Percentiles rank a stretch among this genome's conserved stretches.
phyloP scores from a whole-genome alignment of 2,329 filamentous ascomycete species.

The Apiospora rasikravindrae region DNA sequence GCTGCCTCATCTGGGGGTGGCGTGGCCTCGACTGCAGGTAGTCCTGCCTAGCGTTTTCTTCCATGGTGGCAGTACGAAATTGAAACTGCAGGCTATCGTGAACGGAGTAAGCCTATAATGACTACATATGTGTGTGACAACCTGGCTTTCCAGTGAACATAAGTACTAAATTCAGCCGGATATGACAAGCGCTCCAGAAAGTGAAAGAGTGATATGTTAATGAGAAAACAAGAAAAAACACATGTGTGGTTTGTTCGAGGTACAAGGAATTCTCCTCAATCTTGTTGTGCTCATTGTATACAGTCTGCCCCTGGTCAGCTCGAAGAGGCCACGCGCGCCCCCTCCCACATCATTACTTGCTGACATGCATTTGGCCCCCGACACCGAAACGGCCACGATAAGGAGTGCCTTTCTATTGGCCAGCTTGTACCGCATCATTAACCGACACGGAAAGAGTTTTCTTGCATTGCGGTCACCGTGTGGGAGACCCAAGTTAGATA shows the following conservation, averaged over 20 bases:
- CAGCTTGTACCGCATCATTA: not conserved
- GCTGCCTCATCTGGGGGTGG: constrained; percentile 2
- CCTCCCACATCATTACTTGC: not conserved
- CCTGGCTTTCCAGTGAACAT: too few species aligned
- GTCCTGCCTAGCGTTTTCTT: not conserved
- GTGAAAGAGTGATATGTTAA: too few species aligned
- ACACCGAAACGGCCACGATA: not conserved
- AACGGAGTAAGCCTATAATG: not conserved
- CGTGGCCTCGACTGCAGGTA: not conserved
- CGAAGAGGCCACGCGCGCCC: not conserved
- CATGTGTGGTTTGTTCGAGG: not conserved
- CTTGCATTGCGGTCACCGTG: not conserved
- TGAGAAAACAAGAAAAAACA: not conserved
- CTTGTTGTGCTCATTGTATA: not conserved
- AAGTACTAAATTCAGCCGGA: too few species aligned
- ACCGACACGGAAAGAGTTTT: not conserved
- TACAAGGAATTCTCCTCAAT: accelerated
- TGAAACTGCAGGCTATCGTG: not conserved
- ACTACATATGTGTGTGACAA: too few species aligned
- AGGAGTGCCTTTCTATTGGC: not conserved
- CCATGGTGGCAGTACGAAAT: not conserved
- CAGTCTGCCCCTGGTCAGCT: not conserved
- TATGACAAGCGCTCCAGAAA: too few species aligned
- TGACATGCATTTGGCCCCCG: not conserved
- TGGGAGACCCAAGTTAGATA: not conserved